These are phyloP conservation scores for Coccinonectria pachysandricola DNA, from an alignment of 2,329 filamentous ascomycete genomes.

Conservation along the genomic window DNA sequence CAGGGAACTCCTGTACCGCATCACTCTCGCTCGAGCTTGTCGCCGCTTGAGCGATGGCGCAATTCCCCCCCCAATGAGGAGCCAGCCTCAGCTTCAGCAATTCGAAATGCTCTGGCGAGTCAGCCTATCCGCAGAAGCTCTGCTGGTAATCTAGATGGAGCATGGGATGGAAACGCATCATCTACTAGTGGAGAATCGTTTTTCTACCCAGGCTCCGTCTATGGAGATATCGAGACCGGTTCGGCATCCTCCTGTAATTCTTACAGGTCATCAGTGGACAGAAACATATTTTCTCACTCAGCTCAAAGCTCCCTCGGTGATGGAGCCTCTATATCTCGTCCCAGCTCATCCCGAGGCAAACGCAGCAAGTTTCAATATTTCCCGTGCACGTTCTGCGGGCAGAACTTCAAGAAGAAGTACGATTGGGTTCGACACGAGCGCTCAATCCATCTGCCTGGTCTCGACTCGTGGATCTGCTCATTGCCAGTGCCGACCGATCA, in stretches of 20 bases:
- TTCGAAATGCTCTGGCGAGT: slow-evolving; percentile 23
- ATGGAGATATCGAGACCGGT: slow-evolving; percentile 15
- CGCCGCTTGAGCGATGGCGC: slow-evolving; percentile 34
- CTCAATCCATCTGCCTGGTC: slow-evolving; percentile 35
- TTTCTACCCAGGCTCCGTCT: slow-evolving; percentile 9
- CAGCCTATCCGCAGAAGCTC: slow-evolving; percentile 9
- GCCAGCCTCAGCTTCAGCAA: slow-evolving; percentile 27
- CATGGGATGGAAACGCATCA: slow-evolving; percentile 20
- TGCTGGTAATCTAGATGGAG: slow-evolving; percentile 9
- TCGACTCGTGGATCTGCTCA: slow-evolving; percentile 39
- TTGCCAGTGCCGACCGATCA: slow-evolving; percentile 23
- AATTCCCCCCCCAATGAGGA: slow-evolving; percentile 36
- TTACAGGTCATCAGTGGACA: slow-evolving; percentile 7
- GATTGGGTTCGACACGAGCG: slow-evolving; percentile 39
- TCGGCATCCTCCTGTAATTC: slow-evolving; percentile 21
- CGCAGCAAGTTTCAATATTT: slow-evolving; percentile 18
- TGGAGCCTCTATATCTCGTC: slow-evolving; percentile 6
- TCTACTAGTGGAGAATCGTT: slow-evolving; percentile 22
- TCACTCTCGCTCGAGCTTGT: slow-evolving; percentile 25
- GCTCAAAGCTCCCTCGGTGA: slow-evolving; percentile 13
- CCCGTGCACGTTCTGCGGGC: slow-evolving; percentile 28
- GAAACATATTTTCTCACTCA: slow-evolving; percentile 10
- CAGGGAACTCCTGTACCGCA: not conserved
- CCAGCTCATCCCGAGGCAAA: slow-evolving; percentile 6
- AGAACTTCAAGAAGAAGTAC: slow-evolving; percentile 29